Conservation (phyloP, 176 grass and related monocot genomes). For the Triticum urartu region DNA sequence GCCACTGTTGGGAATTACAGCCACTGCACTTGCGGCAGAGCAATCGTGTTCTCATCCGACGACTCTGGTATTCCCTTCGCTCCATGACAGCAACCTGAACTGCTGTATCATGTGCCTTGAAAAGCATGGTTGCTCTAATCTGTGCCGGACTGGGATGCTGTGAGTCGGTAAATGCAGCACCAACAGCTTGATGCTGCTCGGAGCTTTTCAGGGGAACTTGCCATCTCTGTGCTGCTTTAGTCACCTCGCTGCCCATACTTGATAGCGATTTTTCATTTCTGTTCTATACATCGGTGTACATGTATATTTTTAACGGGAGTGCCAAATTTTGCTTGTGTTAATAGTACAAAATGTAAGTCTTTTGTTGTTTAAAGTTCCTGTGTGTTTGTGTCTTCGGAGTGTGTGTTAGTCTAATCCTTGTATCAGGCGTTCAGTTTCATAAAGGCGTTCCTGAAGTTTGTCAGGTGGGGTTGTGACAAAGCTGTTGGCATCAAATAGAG, state of each 20-base stretch:
- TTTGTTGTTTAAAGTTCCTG: not conserved
- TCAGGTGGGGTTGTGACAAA: too few species aligned
- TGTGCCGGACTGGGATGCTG: not conserved
- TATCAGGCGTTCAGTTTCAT: not conserved
- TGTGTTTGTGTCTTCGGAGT: not conserved
- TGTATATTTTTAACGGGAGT: not conserved
- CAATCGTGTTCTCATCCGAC: not conserved
- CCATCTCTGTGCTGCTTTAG: not conserved
- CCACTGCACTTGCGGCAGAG: too few species aligned
- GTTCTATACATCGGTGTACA: not conserved
- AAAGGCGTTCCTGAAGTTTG: not conserved
- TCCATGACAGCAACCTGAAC: not conserved
- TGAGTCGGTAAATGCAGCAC: not conserved
- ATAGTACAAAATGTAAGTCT: constrained; percentile 7
- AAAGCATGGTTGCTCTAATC: not conserved
- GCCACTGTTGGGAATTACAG: too few species aligned
- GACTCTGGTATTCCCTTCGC: constrained; percentile 32
- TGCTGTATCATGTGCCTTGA: not conserved
- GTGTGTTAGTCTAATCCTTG: not conserved
- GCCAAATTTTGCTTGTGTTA: constrained; percentile 14
- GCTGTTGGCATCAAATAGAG: too few species aligned
- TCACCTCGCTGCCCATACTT: not conserved
- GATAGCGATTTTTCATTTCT: not conserved
- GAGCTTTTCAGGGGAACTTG: not conserved
- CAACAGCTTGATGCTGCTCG: not conserved